Evolutionary conservation across 306 rosid genomes (phyloP).

Genomic region (Sicyos baderoa): DNA sequence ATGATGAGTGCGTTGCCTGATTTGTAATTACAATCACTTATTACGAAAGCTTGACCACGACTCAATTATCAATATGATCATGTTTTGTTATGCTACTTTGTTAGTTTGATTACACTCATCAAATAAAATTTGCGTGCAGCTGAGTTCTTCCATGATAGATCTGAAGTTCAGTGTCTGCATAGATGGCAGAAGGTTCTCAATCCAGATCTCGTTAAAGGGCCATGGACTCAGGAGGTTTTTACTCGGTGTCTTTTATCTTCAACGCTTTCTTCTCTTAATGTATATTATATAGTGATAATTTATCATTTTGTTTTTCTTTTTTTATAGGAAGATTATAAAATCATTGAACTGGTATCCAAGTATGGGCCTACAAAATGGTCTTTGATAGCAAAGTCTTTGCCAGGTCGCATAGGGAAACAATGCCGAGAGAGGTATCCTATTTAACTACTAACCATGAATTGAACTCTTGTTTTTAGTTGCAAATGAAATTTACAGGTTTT

Average conservation of each 20-base stretch:
- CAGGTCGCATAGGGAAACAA: constrained; percentile 98
- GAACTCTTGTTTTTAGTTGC: neutral
- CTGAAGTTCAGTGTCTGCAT: constrained; percentile 98
- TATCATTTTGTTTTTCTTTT: neutral
- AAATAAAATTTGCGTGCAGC: constrained; percentile 41
- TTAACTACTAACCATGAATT: neutral
- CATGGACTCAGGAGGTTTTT: constrained; percentile 91
- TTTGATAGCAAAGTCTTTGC: constrained; percentile 83
- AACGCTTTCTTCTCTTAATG: constrained; percentile 17
- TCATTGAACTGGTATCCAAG: constrained; percentile 62
- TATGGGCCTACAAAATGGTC: constrained; percentile 98
- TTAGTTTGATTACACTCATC: neutral
- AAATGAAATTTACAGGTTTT: neutral
- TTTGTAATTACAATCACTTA: neutral
- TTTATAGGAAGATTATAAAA: constrained; percentile 84
- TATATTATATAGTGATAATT: neutral
- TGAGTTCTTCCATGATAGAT: constrained; percentile 75
- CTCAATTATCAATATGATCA: neutral
- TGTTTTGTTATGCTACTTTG: neutral
- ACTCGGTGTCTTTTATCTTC: constrained; percentile 17
- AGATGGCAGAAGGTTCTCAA: constrained; percentile 99
- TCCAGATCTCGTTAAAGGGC: constrained; percentile 97
- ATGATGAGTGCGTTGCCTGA: neutral
- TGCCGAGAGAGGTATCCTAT: constrained; percentile 82
- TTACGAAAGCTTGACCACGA: neutral